A percentile compares a stretch with the other conserved stretches of the same genome.
phyloP scores from a whole-genome alignment of 2,329 filamentous ascomycete species.

The Monilinia fructigena region DNA sequence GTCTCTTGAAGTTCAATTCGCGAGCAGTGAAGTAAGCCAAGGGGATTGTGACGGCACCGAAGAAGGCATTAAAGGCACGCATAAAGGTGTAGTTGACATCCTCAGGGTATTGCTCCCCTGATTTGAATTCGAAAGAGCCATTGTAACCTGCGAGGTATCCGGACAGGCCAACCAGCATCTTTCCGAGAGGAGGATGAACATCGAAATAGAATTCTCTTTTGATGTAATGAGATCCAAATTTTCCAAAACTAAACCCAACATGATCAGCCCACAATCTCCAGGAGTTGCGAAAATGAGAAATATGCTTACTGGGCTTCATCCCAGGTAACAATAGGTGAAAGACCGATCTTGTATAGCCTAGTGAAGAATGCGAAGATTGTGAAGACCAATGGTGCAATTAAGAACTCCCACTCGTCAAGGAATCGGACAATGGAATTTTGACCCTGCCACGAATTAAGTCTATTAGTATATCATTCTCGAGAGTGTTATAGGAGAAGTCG shows the following conservation, averaged over 20 bases:
- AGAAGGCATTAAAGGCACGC: slow-evolving; percentile 95
- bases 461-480: slow-evolving; percentile 32
- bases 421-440: slow-evolving; percentile 59
- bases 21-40: slow-evolving; percentile 93
- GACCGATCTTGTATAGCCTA: slow-evolving; percentile 66
- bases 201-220: slow-evolving; percentile 99
- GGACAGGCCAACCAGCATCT: slow-evolving; percentile 96
- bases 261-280: slow-evolving; percentile 24
- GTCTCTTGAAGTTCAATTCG: slow-evolving; percentile 81
- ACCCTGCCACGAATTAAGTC: slow-evolving; percentile 38
- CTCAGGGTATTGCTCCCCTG: slow-evolving; percentile 88
- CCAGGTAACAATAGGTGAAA: slow-evolving; percentile 73
- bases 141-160: slow-evolving; percentile 98
- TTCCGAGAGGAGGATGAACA: slow-evolving; percentile 90
- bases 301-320: slow-evolving; percentile 68
- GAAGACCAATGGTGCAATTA: slow-evolving; percentile 62
- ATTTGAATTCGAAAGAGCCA: slow-evolving; percentile 99
- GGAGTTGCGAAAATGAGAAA: slow-evolving; percentile 40
- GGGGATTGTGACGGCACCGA: slow-evolving; percentile 88
- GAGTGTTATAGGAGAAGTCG: neutral
- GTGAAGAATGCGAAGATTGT: slow-evolving; percentile 64
- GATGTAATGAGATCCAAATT: slow-evolving; percentile 98
- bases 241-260: slow-evolving; percentile 67
- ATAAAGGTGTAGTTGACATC: slow-evolving; percentile 98
- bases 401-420: slow-evolving; percentile 62